Evolutionary conservation across 805 yeast species (phyloP).

Genomic region (Schizosaccharomyces lindneri): DNA sequence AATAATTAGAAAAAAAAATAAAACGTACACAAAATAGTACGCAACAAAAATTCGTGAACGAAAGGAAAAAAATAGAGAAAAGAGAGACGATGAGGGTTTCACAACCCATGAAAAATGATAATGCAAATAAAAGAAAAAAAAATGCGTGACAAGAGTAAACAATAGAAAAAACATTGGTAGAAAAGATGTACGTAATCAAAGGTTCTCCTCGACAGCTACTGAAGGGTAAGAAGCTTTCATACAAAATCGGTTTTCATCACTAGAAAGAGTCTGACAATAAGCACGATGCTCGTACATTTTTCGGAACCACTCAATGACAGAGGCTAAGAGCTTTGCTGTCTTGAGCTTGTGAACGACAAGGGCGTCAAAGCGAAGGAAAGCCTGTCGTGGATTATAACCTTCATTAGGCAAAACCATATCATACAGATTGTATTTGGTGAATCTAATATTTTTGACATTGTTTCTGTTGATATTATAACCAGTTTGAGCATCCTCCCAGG

Average conservation of each 20-base stretch:
- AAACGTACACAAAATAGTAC: neutral
- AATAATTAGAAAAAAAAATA: neutral
- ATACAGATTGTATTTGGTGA: neutral
- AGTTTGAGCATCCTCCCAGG: constrained; percentile 1
- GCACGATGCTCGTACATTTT: neutral
- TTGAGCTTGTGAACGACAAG: neutral
- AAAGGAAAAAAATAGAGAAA: neutral
- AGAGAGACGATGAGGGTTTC: neutral
- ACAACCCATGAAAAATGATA: neutral
- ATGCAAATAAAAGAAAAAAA: neutral
- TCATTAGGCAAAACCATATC: neutral
- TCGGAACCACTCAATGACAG: neutral
- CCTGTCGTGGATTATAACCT: neutral
- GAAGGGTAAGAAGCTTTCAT: neutral
- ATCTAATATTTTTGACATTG: neutral
- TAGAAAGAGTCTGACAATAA: neutral
- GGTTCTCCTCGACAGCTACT: neutral
- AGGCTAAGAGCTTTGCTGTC: neutral
- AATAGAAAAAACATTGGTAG: too few relatives aligned
- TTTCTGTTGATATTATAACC: neutral
- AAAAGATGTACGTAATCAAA: neutral
- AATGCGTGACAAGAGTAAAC: too few relatives aligned
- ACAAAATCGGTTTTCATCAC: neutral
- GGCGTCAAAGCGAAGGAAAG: neutral
- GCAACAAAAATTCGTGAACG: neutral